Evolutionary conservation across 306 rosid species (phyloP), one percentile per base, ranked within the genome.

Genomic region (Gleditsia sinensis): DNA sequence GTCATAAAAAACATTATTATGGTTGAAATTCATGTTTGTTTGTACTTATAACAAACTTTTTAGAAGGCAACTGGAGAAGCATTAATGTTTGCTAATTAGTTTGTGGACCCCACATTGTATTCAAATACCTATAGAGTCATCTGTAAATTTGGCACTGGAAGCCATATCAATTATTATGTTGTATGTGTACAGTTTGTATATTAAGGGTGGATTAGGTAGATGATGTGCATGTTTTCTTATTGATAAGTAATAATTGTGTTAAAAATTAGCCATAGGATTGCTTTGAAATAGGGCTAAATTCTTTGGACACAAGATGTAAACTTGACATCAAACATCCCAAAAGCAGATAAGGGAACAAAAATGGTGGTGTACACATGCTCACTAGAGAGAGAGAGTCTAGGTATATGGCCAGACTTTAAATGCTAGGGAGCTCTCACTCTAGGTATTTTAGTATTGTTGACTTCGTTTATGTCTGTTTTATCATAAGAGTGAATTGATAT

Each of bases 381-480:
- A 27, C 67, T 2, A 36, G 4, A 13, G 3, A 16, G 5, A 56
- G 5, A 61, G 34, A 17, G 71, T 69, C 66, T 45, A 25, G 36
- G 8, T 24, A 37, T 64, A 19, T 2, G 32, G 9, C 4, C 24
- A 45, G 49, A 67, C 68, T 36, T 48, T 72, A 27, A 55, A 34
- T 71, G 46, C 33, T 62, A 48, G 1, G 53, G 54, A 39, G 53
- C 56, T 19, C 62, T 75, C 16, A 30, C 25, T 48, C 50, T 58
- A 12, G 69, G 28, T 66, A 59, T 69, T 56, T 27, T 61, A n/a
- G 34, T 28, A 37, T n/a, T 36, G 30, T 57, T 60, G 72, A 56
- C 14, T 59, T 77, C 25, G 49, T 56, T 76, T 71, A 34, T 70
- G 57, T 40, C 68, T 71, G 40, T 65, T 55, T 70, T 55, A 34